Percentiles rank a stretch among this genome's conserved stretches.
Evolutionary conservation across 345 rosid species (phyloP).

Genomic region (Mallotus nudiflorus): DNA sequence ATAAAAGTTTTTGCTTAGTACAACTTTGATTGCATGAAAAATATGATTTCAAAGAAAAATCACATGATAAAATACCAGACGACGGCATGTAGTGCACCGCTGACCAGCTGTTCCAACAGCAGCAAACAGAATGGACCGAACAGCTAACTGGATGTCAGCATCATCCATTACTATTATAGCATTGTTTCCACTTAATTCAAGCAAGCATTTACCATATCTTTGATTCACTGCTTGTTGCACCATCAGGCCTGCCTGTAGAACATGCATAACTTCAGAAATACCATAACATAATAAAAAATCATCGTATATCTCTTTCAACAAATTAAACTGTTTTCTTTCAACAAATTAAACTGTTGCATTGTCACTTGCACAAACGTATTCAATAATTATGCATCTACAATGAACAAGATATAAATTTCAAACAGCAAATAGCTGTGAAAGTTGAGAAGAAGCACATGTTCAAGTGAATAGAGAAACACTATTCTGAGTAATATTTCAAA

Average conservation of each 20-base stretch:
- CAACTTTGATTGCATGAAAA: neutral
- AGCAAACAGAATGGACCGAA: conserved; percentile 84
- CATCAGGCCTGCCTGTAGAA: conserved; percentile 67
- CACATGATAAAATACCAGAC: conserved; percentile 61
- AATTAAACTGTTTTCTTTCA: neutral
- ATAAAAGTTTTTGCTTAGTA: conserved; percentile 12
- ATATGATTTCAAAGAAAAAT: conserved; percentile 19
- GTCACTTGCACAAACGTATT: neutral
- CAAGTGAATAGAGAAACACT: neutral
- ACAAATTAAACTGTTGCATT: neutral
- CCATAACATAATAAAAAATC: neutral
- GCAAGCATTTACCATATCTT: conserved; percentile 89
- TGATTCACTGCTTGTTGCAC: conserved; percentile 82
- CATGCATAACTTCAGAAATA: neutral
- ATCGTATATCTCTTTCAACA: neutral
- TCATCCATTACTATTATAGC: conserved; percentile 95
- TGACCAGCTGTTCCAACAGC: conserved; percentile 99
- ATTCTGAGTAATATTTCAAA: neutral
- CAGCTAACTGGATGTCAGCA: conserved; percentile 82
- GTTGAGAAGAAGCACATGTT: neutral
- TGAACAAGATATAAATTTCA: neutral
- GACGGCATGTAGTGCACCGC: conserved; percentile 97
- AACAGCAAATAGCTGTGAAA: neutral
- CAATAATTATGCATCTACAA: neutral
- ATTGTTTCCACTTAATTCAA: conserved; percentile 94